Evolutionary conservation across 768 basidiomycete genomes (phyloP).

Genomic region (Lactarius sp.): DNA sequence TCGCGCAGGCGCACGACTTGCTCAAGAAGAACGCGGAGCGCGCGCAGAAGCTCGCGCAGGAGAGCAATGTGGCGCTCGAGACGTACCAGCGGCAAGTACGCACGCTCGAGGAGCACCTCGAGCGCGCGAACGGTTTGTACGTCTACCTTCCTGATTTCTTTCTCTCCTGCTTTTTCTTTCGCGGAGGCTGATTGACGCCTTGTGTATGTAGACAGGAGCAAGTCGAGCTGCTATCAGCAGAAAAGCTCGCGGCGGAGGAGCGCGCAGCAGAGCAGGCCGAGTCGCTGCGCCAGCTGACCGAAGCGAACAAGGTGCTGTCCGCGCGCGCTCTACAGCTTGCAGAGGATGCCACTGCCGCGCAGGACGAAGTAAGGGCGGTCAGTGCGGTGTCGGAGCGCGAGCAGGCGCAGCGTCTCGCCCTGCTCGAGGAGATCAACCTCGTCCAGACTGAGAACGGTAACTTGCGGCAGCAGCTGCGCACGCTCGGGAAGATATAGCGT

Average conservation of each 20-base stretch:
- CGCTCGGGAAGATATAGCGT: constrained; percentile 43
- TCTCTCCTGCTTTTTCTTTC: constrained; percentile 33
- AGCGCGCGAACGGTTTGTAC: constrained; percentile 45
- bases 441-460: constrained; percentile 75
- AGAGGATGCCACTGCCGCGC: constrained; percentile 60
- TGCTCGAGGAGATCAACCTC: constrained; percentile 85
- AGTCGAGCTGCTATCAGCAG: constrained; percentile 51
- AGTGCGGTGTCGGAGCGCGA: constrained; percentile 56
- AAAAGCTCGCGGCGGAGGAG: constrained; percentile 67
- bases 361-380: constrained; percentile 57
- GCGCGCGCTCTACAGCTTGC: constrained; percentile 67
- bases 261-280: constrained; percentile 70
- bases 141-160: constrained; percentile 47
- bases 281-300: constrained; percentile 63
- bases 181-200: neutral
- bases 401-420: constrained; percentile 72
- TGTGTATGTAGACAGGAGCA: constrained; percentile 55
- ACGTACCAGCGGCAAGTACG: constrained; percentile 88
- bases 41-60: constrained; percentile 85
- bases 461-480: constrained; percentile 66
- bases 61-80: constrained; percentile 72
- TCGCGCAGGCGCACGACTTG: constrained; percentile 85
- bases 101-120: constrained; percentile 71
- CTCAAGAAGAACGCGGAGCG: constrained; percentile 90
- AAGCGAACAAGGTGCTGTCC: constrained; percentile 74